phyloP scores from a whole-genome alignment of 1,139 yeast species.

The Suhomyces taliae region DNA sequence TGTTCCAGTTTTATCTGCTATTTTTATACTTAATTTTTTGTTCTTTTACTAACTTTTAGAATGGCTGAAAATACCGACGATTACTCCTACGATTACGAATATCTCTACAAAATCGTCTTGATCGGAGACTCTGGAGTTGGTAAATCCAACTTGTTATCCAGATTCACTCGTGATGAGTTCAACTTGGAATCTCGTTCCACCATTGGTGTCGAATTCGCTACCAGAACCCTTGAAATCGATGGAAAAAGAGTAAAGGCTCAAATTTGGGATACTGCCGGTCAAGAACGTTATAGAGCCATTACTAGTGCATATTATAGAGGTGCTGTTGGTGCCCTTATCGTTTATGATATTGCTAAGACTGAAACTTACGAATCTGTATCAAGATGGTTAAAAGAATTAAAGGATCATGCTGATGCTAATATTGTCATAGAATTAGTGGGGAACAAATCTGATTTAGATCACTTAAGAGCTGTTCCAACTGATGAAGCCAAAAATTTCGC shows the following conservation, averaged over 20 bases:
- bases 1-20: neutral
- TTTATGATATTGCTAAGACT: slow-evolving; percentile 92
- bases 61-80: slow-evolving; percentile 61
- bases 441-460: slow-evolving; percentile 93
- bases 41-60: slow-evolving; percentile 2
- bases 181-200: slow-evolving; percentile 92
- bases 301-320: slow-evolving; percentile 98
- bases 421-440: slow-evolving; percentile 94
- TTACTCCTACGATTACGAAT: slow-evolving; percentile 91
- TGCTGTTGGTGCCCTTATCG: slow-evolving; percentile 95
- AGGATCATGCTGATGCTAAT: slow-evolving; percentile 96
- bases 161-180: slow-evolving; percentile 95
- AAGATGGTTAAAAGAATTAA: slow-evolving; percentile 92
- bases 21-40: neutral
- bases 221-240: slow-evolving; percentile 91
- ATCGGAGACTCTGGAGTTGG: slow-evolving; percentile 99
- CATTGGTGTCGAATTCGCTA: slow-evolving; percentile 97
- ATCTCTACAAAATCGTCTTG: slow-evolving; percentile 89
- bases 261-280: slow-evolving; percentile 99
- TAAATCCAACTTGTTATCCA: slow-evolving; percentile 86
- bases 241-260: slow-evolving; percentile 96
- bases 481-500: slow-evolving; percentile 97
- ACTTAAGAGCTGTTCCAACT: slow-evolving; percentile 94
- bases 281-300: slow-evolving; percentile 96
- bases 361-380: slow-evolving; percentile 91